phyloP scores from a whole-genome alignment of 2,329 filamentous ascomycete genomes.

The Aspergillus japonicus region DNA sequence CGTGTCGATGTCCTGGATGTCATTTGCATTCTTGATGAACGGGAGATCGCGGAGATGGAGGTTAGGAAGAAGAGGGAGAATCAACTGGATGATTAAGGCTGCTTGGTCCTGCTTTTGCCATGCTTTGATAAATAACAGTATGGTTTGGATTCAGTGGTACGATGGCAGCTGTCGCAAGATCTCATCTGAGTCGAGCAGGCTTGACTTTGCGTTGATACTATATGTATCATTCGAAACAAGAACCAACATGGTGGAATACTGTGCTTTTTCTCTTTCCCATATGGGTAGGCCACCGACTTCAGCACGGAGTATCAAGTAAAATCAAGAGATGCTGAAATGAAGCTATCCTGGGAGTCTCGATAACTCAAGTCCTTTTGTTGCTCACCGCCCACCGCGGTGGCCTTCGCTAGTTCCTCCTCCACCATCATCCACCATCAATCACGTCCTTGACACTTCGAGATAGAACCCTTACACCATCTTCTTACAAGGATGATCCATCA shows the following conservation, averaged over 20 bases:
- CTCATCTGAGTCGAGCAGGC: not conserved
- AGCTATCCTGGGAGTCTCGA: not conserved
- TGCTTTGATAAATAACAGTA: not conserved
- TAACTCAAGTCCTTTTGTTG: not conserved
- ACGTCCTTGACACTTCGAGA: not conserved
- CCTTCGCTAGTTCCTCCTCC: not conserved
- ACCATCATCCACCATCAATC: not conserved
- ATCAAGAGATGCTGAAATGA: not conserved
- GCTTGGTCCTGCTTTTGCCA: not conserved
- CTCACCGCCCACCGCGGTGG: not conserved
- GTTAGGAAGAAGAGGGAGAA: not conserved
- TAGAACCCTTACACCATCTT: not conserved
- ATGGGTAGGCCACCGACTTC: not conserved
- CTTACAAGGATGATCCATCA: not conserved
- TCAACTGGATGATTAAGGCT: not conserved
- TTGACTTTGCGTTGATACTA: not conserved
- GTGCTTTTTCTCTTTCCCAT: not conserved
- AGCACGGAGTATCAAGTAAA: not conserved
- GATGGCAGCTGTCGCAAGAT: not conserved
- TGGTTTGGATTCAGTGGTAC: not conserved
- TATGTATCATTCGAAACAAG: not conserved
- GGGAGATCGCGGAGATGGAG: not conserved
- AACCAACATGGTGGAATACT: not conserved
- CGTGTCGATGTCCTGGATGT: conserved; percentile 1
- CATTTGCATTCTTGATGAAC: not conserved